phyloP scores from a whole-genome alignment of 2,329 filamentous ascomycete genomes.

The Colletotrichum gigasporum region DNA sequence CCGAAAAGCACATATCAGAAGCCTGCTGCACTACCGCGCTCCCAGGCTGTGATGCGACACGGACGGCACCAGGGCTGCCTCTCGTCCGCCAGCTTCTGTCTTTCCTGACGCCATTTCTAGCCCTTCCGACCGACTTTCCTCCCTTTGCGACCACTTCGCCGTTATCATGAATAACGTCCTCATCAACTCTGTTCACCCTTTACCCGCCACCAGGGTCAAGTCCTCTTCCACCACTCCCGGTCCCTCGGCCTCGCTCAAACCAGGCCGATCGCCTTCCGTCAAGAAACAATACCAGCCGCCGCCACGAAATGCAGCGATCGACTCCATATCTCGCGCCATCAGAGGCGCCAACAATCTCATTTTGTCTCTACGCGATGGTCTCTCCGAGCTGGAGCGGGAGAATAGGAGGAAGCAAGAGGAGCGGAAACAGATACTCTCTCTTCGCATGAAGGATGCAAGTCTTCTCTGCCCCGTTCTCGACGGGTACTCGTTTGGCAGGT shows the following conservation, averaged over 20 bases:
- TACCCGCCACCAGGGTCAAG: conserved; percentile 19
- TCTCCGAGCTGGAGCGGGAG: conserved; percentile 59
- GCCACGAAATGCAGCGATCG: conserved; percentile 21
- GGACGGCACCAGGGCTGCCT: conserved; percentile 19
- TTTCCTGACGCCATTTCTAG: neutral
- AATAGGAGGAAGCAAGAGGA: conserved; percentile 60
- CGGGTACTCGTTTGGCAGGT: neutral
- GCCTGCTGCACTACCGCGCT: neutral
- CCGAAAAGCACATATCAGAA: conserved; percentile 26
- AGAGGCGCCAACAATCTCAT: conserved; percentile 52
- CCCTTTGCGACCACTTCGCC: neutral
- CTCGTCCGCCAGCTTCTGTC: neutral
- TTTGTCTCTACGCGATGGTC: conserved; percentile 62
- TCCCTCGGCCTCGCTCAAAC: conserved; percentile 16
- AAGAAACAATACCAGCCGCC: conserved; percentile 19
- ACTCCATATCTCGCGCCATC: conserved; percentile 42
- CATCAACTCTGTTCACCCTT: conserved; percentile 29
- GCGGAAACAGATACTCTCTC: conserved; percentile 68
- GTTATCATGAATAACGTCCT: conserved; percentile 33
- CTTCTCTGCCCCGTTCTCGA: neutral
- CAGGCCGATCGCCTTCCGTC: conserved; percentile 15
- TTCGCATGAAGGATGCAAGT: conserved; percentile 73
- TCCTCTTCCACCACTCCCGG: neutral
- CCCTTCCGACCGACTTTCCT: neutral
- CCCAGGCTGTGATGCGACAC: conserved; percentile 29